Percentiles rank a stretch among this genome's conserved stretches.
These are phyloP conservation scores for Linum trigynum DNA, from an alignment of 345 rosid genomes.

Conservation along the genomic window DNA sequence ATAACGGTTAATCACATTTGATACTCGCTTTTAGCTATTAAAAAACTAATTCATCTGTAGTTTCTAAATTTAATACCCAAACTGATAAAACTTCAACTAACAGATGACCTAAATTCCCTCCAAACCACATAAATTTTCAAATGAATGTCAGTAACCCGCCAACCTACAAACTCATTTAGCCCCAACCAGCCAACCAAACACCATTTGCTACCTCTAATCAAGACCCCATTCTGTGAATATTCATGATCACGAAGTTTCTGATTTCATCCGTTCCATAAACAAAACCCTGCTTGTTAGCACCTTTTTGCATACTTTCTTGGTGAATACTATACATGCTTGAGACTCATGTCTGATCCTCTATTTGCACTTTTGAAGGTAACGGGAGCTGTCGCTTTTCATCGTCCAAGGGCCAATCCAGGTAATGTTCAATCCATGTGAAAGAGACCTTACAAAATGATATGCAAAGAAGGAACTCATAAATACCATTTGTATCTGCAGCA, in stretches of 20 bases:
- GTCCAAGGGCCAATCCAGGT: constrained; percentile 35
- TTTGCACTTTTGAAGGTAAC: constrained; percentile 42
- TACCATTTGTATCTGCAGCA: constrained; percentile 34
- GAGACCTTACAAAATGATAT: constrained; percentile 1
- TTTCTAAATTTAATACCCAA: too few relatives aligned
- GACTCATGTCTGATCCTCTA: background rate
- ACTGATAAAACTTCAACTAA: too few relatives aligned
- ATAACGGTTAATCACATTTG: too few relatives aligned
- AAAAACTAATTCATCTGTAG: too few relatives aligned
- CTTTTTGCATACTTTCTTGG: background rate
- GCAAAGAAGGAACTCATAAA: background rate
- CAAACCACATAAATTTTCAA: too few relatives aligned
- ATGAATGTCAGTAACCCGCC: too few relatives aligned
- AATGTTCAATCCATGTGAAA: constrained; percentile 9
- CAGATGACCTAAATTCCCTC: too few relatives aligned
- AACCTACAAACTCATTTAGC: too few relatives aligned
- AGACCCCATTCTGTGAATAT: too few relatives aligned
- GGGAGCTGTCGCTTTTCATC: constrained; percentile 68
- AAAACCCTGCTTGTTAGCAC: background rate
- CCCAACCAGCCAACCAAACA: too few relatives aligned
- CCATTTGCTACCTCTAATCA: too few relatives aligned
- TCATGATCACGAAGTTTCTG: background rate
- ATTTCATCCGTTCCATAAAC: background rate
- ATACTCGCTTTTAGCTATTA: too few relatives aligned
- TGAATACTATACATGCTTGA: background rate